Evolutionary conservation across 345 rosid species (phyloP).

Genomic region (Pugionium cornutum): DNA sequence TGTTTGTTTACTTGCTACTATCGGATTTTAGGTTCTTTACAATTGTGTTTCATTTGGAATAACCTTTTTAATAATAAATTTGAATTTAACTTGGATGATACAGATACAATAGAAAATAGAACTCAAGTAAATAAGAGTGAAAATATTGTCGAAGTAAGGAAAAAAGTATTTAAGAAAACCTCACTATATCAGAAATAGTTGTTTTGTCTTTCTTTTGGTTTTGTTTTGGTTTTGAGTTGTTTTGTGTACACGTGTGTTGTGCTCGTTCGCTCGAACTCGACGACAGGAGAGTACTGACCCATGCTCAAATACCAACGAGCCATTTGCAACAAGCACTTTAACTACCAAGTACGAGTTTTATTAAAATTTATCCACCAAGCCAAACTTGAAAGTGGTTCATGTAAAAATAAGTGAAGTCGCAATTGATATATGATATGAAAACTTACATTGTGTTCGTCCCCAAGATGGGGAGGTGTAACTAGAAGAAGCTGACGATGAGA

Average conservation of each 20-base stretch:
- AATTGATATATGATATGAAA: conserved; percentile 25
- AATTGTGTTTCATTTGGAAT: no score
- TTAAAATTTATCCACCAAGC: neutral
- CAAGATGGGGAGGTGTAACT: conserved; percentile 21
- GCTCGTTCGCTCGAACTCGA: conserved; percentile 14
- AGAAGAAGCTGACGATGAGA: conserved; percentile 10
- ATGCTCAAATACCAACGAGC: conserved; percentile 23
- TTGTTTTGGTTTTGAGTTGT: no score
- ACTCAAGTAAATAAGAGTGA: no score
- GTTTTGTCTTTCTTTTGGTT: no score
- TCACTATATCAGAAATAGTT: no score
- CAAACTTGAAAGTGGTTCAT: neutral
- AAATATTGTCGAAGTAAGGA: no score
- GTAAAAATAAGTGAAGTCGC: neutral
- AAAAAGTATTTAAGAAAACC: no score
- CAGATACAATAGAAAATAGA: no score
- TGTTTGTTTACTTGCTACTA: no score
- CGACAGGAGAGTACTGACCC: conserved; percentile 6
- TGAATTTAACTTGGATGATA: no score
- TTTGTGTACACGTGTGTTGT: neutral
- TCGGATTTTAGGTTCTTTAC: no score
- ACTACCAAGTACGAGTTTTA: fast-evolving
- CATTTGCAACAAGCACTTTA: neutral
- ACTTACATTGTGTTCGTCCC: conserved; percentile 36
- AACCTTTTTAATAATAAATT: no score